phyloP scores from a whole-genome alignment of 768 basidiomycete genomes.

The Mycena galericulata region DNA sequence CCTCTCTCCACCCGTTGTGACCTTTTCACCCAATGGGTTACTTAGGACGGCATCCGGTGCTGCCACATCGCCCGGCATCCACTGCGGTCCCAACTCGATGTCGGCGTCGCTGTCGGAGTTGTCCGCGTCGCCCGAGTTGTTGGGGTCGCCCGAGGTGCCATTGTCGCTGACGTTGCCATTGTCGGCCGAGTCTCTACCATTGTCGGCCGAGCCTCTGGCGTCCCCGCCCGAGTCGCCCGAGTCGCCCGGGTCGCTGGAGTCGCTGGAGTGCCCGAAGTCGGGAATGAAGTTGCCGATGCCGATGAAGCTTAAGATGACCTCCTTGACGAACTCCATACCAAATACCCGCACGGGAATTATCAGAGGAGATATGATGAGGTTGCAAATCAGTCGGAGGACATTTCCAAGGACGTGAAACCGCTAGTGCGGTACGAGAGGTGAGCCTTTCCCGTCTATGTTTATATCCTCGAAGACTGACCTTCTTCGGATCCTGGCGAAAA shows the following conservation, averaged over 20 bases:
- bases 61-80: slow-evolving; percentile 5
- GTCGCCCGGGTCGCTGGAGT: too few relatives aligned
- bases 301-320: background rate
- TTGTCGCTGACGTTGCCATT: too few relatives aligned
- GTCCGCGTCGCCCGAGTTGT: too few relatives aligned
- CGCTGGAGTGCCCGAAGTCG: too few relatives aligned
- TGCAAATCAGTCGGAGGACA: background rate
- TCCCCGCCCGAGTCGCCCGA: too few relatives aligned
- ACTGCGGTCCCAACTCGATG: background rate
- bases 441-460: background rate
- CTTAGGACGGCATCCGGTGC: background rate
- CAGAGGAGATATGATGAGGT: background rate
- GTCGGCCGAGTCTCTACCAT: too few relatives aligned
- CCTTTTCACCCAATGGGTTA: background rate
- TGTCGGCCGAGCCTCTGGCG: too few relatives aligned
- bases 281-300: too few relatives aligned
- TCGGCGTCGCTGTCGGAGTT: too few relatives aligned
- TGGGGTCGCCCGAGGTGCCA: too few relatives aligned
- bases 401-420: slow-evolving; percentile 7
- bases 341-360: background rate
- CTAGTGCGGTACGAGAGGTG: background rate
- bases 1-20: background rate
- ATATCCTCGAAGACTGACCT: background rate
- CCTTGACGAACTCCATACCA: background rate
- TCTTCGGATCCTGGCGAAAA: background rate